These are phyloP conservation scores for Yamadazyma conglobata DNA, from an alignment of 1,139 yeast species.

Conservation along the genomic window DNA sequence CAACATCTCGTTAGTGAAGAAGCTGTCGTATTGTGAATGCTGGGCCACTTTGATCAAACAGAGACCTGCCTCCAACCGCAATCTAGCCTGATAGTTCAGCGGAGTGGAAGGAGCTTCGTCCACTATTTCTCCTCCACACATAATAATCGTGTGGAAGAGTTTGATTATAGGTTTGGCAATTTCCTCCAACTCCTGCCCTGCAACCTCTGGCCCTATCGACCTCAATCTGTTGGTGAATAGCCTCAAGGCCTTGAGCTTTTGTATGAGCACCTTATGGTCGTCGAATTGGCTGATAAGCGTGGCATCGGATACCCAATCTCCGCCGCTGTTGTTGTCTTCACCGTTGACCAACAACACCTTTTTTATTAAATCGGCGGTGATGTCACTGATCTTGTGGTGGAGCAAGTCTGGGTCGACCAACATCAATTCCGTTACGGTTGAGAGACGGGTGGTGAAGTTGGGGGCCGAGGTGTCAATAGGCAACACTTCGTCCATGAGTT, in stretches of 20 bases:
- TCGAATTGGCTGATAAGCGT: constrained; percentile 27
- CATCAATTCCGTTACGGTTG: constrained; percentile 62
- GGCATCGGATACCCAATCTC: constrained; percentile 49
- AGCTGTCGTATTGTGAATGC: constrained; percentile 46
- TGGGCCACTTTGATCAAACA: constrained; percentile 64
- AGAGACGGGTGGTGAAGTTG: constrained; percentile 52
- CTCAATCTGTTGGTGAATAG: constrained; percentile 63
- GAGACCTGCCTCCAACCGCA: constrained; percentile 69
- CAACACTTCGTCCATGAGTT: constrained; percentile 41
- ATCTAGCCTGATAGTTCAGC: constrained; percentile 49
- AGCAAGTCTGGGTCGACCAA: constrained; percentile 48
- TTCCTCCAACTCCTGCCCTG: constrained; percentile 26
- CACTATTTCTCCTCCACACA: constrained; percentile 81
- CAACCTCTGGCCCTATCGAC: constrained; percentile 36
- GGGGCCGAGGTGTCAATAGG: constrained; percentile 44
- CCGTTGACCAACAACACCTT: constrained; percentile 55
- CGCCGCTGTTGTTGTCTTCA: constrained; percentile 17
- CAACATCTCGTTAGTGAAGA: constrained; percentile 52
- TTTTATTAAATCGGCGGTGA: constrained; percentile 60
- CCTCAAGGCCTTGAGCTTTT: constrained; percentile 54
- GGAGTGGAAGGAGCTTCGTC: constrained; percentile 58
- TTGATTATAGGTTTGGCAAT: constrained; percentile 64
- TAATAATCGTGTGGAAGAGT: constrained; percentile 61
- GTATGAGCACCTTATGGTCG: constrained; percentile 26
- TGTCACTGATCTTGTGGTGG: constrained; percentile 52